Conservation (phyloP, 768 basidiomycete species). For the Dictyophora rubrovolvata region DNA sequence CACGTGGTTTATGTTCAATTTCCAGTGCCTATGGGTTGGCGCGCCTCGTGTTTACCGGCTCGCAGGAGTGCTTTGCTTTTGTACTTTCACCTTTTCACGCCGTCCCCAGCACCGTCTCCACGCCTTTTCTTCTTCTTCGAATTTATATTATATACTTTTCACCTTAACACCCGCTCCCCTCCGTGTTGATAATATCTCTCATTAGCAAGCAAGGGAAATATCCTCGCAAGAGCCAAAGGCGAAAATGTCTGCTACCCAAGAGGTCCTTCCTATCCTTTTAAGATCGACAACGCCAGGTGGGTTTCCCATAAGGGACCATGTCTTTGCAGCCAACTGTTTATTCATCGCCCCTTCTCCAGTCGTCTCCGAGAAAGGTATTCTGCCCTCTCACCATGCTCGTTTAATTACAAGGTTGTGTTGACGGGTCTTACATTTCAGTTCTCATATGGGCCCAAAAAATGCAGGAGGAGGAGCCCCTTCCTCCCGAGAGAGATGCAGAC, state of each 20-base stretch:
- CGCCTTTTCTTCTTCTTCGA: background rate
- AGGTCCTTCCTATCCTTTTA: conserved; percentile 9
- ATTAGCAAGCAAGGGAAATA: background rate
- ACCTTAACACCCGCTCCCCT: background rate
- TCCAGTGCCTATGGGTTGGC: background rate
- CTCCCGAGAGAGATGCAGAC: conserved; percentile 7
- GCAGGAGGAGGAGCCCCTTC: conserved; percentile 8
- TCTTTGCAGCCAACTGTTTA: background rate
- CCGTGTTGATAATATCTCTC: background rate
- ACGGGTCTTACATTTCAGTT: background rate
- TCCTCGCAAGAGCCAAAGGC: background rate
- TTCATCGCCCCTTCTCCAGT: background rate
- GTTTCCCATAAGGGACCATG: background rate
- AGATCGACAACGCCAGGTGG: conserved; percentile 8
- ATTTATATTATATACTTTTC: conserved; percentile 7
- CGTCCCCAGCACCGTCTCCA: conserved; percentile 8
- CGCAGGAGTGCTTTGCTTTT: background rate
- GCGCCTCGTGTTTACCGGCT: conserved; percentile 11
- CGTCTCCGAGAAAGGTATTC: conserved; percentile 9
- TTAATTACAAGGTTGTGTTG: background rate
- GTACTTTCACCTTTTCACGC: conserved; percentile 7
- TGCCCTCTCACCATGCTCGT: background rate
- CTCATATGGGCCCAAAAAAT: conserved; percentile 9
- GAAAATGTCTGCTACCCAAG: background rate
- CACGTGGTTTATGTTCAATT: conserved; percentile 9